phyloP scores from a whole-genome alignment of 1,139 yeast genomes.

The Pichia sp. region DNA sequence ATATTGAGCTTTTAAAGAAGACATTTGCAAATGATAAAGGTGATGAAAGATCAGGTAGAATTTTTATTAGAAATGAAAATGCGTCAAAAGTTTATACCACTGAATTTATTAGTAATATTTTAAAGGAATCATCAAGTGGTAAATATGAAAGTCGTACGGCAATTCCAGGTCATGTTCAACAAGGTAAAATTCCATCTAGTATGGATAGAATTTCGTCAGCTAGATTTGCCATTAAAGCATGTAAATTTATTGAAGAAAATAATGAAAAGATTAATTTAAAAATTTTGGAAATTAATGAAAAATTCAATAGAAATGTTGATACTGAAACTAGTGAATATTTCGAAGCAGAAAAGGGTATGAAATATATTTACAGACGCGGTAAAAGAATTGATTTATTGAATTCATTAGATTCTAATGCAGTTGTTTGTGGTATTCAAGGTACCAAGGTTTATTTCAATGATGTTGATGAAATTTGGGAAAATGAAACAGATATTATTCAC shows the following conservation, averaged over 20 bases:
- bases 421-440: slow-evolving; percentile 67
- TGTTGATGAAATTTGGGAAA: slow-evolving; percentile 47
- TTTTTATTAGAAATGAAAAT: slow-evolving; percentile 61
- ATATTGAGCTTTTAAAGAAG: slow-evolving; percentile 62
- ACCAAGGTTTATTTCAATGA: slow-evolving; percentile 52
- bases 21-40: slow-evolving; percentile 74
- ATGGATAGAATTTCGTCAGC: slow-evolving; percentile 71
- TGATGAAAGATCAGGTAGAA: slow-evolving; percentile 69
- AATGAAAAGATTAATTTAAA: slow-evolving; percentile 22
- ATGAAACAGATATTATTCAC: slow-evolving; percentile 51
- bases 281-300: slow-evolving; percentile 14
- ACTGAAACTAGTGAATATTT: slow-evolving; percentile 27
- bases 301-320: slow-evolving; percentile 13
- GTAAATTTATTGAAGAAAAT: slow-evolving; percentile 56
- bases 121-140: slow-evolving; percentile 59
- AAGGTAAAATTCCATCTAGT: slow-evolving; percentile 74
- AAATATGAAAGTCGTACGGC: slow-evolving; percentile 73
- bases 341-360: slow-evolving; percentile 31
- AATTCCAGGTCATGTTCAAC: slow-evolving; percentile 79
- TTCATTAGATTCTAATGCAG: slow-evolving; percentile 37
- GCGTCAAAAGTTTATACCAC: slow-evolving; percentile 66
- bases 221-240: slow-evolving; percentile 62
- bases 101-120: slow-evolving; percentile 60
- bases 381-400: slow-evolving; percentile 23
- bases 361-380: slow-evolving; percentile 21